Conservation (phyloP, 2,329 filamentous ascomycete species). For the Calonectria ilicicola region DNA sequence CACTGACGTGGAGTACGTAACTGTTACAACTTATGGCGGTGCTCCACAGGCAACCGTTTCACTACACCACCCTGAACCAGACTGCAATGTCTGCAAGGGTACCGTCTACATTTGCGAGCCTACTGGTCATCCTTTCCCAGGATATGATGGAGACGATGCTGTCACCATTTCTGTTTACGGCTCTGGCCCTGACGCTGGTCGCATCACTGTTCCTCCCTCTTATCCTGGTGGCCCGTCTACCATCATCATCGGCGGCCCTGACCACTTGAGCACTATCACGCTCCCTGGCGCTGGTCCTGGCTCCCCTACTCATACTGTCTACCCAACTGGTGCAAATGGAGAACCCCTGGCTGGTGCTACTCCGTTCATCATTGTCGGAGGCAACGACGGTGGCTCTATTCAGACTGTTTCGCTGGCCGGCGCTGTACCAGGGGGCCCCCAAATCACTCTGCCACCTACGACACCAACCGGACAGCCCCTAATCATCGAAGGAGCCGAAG, state of each 20-base stretch:
- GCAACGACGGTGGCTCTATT: background rate
- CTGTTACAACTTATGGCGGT: conserved; percentile 32
- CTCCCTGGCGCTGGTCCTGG: conserved; percentile 18
- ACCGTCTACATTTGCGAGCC: conserved; percentile 44
- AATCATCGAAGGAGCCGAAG: conserved; percentile 2
- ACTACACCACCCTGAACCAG: conserved; percentile 30
- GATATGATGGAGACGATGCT: background rate
- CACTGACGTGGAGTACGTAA: conserved; percentile 38
- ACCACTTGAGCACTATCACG: conserved; percentile 27
- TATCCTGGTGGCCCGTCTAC: conserved; percentile 24
- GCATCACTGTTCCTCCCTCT: conserved; percentile 9
- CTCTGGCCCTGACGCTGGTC: background rate
- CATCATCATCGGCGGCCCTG: conserved; percentile 31
- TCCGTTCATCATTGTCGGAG: background rate
- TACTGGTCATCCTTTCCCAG: conserved; percentile 4
- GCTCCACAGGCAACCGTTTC: conserved; percentile 33
- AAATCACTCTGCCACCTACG: conserved; percentile 20
- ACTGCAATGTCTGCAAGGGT: conserved; percentile 36
- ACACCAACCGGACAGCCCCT: background rate
- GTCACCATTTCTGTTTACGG: conserved; percentile 2
- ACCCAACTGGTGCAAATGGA: conserved; percentile 34
- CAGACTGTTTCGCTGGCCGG: conserved; percentile 21
- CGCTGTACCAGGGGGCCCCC: conserved; percentile 1
- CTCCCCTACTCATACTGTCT: conserved; percentile 23
- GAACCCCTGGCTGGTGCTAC: conserved; percentile 27